Base-by-base conservation (phyloP, 169 alveolate genomes). In the Cryptosporidium andersoni region DNA sequence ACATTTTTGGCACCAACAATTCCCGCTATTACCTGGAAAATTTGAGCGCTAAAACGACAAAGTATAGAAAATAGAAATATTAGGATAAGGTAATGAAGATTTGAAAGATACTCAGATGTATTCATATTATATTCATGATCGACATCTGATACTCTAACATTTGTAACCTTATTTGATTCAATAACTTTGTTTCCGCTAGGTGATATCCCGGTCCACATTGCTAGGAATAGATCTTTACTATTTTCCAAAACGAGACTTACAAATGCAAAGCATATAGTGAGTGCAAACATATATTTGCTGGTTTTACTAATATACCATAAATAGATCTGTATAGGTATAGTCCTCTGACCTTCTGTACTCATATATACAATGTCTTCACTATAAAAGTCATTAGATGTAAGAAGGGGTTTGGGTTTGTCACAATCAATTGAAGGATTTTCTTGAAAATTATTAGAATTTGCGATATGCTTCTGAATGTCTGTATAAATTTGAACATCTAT, bases 1-100 rank as follows among this genome's bases (percentile, higher is more conserved):
- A 90, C 65, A 39, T 48, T 81, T 1, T 5, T 40, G 1, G 93
- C 93, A 39, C 90, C 89, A 39, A 56, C 9, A 6, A 74, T 39
- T 7, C 64, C 67, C 4, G 88, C 91, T 7, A 16, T 58, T 16
- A 74, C 64, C 51, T 74, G 64, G 3, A 60, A 12, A 11, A 45
- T 40, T 25, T 74, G 56, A 12, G 60, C 63, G 25, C 55, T 47
- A 4, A 74, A 64, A 11, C 47, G 56, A 4, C 62, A 7, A 6
- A 53, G 37, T 2, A 74, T 36, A 14, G 64, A 47, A 42, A 74
- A 14, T 25, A 74, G 8, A 58, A 74, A 74, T 14, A 74, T 42
- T 37, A 62, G 45, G 36, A 74, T 56, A n/a, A 74, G 34, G 3
- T 64, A 25, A 25, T 25, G 0, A 25, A 25, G 25, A 25, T 25